Base-by-base conservation (phyloP, 768 basidiomycete species). In the Hericium rajendrae region DNA sequence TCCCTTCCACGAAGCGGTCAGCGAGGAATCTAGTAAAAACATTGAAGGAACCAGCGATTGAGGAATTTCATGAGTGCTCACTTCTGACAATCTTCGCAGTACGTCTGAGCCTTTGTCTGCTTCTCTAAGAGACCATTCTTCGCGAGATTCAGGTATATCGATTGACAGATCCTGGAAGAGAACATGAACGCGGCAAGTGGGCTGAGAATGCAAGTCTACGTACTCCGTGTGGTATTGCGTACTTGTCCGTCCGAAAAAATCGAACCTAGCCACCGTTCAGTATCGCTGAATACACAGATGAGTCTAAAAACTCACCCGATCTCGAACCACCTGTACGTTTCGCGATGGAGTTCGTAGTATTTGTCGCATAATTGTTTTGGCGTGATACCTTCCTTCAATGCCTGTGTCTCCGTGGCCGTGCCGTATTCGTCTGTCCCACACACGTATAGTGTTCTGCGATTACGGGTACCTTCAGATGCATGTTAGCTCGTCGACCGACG, bases 351-450 rank as follows among this genome's bases (percentile, higher is more conserved):
- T 16, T 78, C 76, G 65, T 94, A 74, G 69, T 97, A 97, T 72
- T 94, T 94, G 71, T 94, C 89, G 69, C 93, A 97, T 2, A 97
- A 76, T 63, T 85, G 81, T 59, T 75, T 76, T 0, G 93, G 88
- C 11, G 88, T 83, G 40, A 94, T 70, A 0, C 85, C 83, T 68
- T 95, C 92, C 67, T 93, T 92, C 58, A 92, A 70, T 3, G 97
- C 95, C 70, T 97, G 94, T 2, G 94, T 97, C 76, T 99, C 97
- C 0, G 97, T 97, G 0, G 97, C 95, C 6, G 97, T 99, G n/a
- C 97, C 97, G 66, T 99, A 99, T 72, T 99, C 97, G 68, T 99
- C 97, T 4, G 97, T 98, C 26, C 97, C 97, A 71, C 97, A 99
- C 56, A 99, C 80, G 69, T 95, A 99, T 37, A 98, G 77, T 0